Conservation (phyloP, 768 basidiomycete species). For the Psilocybe cubensis region DNA sequence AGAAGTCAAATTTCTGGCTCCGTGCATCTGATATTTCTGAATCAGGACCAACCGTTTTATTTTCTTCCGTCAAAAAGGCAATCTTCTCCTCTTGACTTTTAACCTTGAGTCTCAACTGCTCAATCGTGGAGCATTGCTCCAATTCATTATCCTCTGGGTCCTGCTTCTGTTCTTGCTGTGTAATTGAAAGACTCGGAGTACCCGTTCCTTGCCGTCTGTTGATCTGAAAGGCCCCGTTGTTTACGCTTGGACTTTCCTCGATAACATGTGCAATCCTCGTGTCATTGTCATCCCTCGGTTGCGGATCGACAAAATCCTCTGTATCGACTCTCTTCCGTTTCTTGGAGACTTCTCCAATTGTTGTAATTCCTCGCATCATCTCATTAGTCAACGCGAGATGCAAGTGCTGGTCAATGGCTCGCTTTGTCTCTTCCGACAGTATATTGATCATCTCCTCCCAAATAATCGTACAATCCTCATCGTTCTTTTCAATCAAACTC, state of each 20-base stretch:
- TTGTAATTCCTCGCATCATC: constrained; percentile 9
- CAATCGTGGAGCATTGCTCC: constrained; percentile 35
- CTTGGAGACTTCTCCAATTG: not conserved
- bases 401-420: constrained; percentile 36
- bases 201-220: constrained; percentile 14
- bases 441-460: constrained; percentile 52
- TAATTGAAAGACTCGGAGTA: constrained; percentile 18
- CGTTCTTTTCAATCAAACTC: constrained; percentile 41
- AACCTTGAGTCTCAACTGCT: constrained; percentile 51
- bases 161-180: constrained; percentile 10
- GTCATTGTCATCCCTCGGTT: not conserved
- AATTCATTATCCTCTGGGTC: constrained; percentile 5
- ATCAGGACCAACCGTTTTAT: constrained; percentile 40
- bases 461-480: constrained; percentile 41
- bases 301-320: not conserved
- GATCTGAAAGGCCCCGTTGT: not conserved
- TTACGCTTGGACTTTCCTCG: not conserved
- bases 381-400: constrained; percentile 34
- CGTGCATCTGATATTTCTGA: not conserved
- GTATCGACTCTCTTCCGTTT: constrained; percentile 14
- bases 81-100: constrained; percentile 50
- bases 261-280: not conserved
- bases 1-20: too few species aligned
- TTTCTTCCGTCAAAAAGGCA: constrained; percentile 47
- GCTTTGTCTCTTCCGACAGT: constrained; percentile 44